Conservation (phyloP, 129 eudicot species). For the Pittosporum tobira region DNA sequence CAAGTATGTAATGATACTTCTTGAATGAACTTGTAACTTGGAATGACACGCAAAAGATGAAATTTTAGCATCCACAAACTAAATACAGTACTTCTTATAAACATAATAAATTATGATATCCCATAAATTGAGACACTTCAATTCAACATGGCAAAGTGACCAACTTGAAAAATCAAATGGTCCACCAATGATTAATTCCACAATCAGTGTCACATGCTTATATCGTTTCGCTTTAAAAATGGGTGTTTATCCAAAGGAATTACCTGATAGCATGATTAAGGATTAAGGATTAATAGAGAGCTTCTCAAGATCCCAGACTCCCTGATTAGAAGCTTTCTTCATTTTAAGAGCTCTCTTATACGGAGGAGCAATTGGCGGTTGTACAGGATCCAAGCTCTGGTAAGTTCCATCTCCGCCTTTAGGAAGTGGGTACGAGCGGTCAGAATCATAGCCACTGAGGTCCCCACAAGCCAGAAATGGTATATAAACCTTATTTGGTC, state of each 20-base stretch:
- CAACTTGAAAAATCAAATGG: background rate
- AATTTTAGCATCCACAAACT: background rate
- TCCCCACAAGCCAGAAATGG: slow-evolving; percentile 97
- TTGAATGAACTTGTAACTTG: too few species aligned
- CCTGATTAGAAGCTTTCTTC: slow-evolving; percentile 84
- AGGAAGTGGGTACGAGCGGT: slow-evolving; percentile 87
- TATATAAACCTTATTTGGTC: slow-evolving; percentile 87
- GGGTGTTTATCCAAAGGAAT: background rate
- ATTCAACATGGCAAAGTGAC: background rate
- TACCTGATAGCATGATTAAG: slow-evolving; percentile 8
- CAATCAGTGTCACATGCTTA: slow-evolving; percentile 5
- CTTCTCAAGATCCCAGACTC: slow-evolving; percentile 35
- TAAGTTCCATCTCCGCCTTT: slow-evolving; percentile 66
- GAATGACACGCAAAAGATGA: background rate
- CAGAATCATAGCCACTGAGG: slow-evolving; percentile 91
- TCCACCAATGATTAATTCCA: background rate
- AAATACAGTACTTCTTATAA: background rate
- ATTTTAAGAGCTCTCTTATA: slow-evolving; percentile 91
- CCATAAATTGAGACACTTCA: background rate
- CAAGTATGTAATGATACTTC: too few species aligned
- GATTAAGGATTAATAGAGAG: slow-evolving; percentile 41
- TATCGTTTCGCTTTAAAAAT: background rate
- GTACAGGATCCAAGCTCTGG: slow-evolving; percentile 80
- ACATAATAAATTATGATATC: background rate
- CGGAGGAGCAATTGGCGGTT: slow-evolving; percentile 97